Evolutionary conservation across 2,329 filamentous ascomycete species (phyloP), one percentile per base, ranked within the genome.

Genomic region (Colletotrichum plurivorum): DNA sequence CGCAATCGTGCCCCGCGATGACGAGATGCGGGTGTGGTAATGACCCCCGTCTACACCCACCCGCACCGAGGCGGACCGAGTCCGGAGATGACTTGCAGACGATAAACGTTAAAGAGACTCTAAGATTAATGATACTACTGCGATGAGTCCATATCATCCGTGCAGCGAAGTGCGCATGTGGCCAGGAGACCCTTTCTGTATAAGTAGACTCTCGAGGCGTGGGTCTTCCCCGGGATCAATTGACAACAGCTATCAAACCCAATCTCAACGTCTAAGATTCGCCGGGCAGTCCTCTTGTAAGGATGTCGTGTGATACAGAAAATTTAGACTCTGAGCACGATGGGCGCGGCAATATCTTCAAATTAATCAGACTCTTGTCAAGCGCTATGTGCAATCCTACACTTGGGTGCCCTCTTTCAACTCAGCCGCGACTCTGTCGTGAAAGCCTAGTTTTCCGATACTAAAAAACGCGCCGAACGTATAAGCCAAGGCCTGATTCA

Each of bases 1-100:
- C 63, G 63, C 56, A 46, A 66, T 66, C 27, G 41, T 13, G 54
- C 63, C 49, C 63, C 63, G 49, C 63, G 48, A 66, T 66, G 56
- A 46, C 63, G 63, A 66, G 63, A 66, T 55, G 20, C 27, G 49
- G 49, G 12, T 60, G 25, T 61, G 58, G 2, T 22, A 31, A 31
- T 7, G 8, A 9, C 7, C 27, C 27, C 27, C 5, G 5, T 9
- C 27, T 12, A 13, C 48, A 61, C 15, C 13, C 57, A 25, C 16
- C n/a, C 12, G 6, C 18, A 39, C 15, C 5, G 20, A 5, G 6
- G 27, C 18, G 27, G 39, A 15, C 56, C 63, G 63, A 49, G 27
- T 43, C 25, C 56, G 49, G 56, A 54, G 56, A 27, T 3, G 25
- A 25, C 36, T 1, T 3, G 12, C 13, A 27, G 27, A n/a, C 12